Base-by-base conservation (phyloP, 106 monocot genomes). In the Triglochin maritima region DNA sequence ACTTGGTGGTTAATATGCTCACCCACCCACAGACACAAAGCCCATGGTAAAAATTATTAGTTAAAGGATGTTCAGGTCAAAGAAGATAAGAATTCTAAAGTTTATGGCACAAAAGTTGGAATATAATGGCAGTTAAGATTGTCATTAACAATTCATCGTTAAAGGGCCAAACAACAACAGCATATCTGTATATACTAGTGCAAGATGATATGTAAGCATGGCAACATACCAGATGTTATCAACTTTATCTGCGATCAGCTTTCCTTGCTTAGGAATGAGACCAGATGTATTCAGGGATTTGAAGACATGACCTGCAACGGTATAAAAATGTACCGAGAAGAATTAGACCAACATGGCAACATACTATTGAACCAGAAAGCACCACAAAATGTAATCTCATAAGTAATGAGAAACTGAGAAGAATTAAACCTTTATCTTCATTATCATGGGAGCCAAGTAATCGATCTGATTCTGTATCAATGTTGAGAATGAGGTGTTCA, bases 271-370 rank as follows among this genome's bases (percentile, higher is more conserved):
- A 74, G 96, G 96, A 57, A 96, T 80, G 53, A 96, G 71, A 66
- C 96, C 90, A 63, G 96, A 86, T 49, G 85, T 77, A 56, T 86
- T 90, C 62, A 96, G 68, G 52, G 96, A 88, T 73, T 96, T 96
- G 68, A 95, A 90, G 14, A 91, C 74, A 80, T 88, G 96, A 58
- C 96, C 96, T 96, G 73, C 41, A 67, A 63, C 9, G 6, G 17
- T 47, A 56, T 17, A 47, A 80, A 55, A 50, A 48, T 0, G 29
- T 29, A 6, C 2, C 57, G 15, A 29, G 29, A 29, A 29, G 29
- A 29, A 29, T 29, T 29, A 29, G 1, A 29, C 29, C 29, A 29
- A 29, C 29, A 29, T 29, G 29, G 1, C 29, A 29, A 29, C 29
- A 29, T 29, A 29, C 29, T 29, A 45, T 10, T 68, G 11, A 8